Conservation (phyloP, 176 grass and related monocot species). For the Thinopyrum elongatum region DNA sequence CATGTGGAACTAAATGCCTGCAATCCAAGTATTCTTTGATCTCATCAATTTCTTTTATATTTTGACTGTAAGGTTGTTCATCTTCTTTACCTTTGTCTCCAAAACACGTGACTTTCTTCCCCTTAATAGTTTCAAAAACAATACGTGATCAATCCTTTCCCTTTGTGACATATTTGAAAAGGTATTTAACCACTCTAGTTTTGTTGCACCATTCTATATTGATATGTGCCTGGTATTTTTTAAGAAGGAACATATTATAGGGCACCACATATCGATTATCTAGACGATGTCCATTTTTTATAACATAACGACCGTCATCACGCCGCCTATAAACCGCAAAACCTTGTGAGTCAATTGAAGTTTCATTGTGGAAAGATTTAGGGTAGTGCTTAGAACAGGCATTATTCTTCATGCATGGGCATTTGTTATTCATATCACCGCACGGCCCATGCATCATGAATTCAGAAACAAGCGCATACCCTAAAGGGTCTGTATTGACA, state of each 20-base stretch:
- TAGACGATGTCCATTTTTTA: background rate
- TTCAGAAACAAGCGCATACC: background rate
- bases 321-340: background rate
- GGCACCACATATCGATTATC: background rate
- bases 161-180: too few relatives aligned
- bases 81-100: too few relatives aligned
- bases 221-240: too few relatives aligned
- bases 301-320: background rate
- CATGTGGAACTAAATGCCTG: background rate
- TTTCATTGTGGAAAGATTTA: background rate
- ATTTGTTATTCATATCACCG: background rate
- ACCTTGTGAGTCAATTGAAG: background rate
- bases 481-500: background rate
- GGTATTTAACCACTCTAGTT: too few relatives aligned
- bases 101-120: too few relatives aligned
- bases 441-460: background rate
- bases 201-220: too few relatives aligned
- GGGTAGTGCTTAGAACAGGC: background rate
- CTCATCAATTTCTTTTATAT: background rate
- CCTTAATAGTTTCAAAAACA: too few relatives aligned
- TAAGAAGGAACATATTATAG: background rate
- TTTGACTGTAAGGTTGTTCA: background rate
- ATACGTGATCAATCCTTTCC: too few relatives aligned
- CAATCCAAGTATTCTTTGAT: background rate
- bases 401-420: background rate